phyloP scores from a whole-genome alignment of 2,329 filamentous ascomycete species.

The Scytalidium sp. region DNA sequence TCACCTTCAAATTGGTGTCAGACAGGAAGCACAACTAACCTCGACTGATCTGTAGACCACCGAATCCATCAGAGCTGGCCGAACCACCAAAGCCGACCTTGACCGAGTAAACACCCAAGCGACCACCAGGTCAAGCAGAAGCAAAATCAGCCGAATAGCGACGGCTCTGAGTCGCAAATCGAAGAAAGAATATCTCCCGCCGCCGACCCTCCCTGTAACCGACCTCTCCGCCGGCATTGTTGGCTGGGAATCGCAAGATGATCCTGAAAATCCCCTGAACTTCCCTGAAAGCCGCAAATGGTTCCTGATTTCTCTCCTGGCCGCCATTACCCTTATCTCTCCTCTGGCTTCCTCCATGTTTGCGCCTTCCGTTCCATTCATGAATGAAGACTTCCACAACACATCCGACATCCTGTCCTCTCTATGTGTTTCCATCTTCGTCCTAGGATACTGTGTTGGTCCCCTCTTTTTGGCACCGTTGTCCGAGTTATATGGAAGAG shows the following conservation, averaged over 20 bases:
- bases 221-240: slow-evolving; percentile 53
- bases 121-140: slow-evolving; percentile 14
- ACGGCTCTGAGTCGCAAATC: slow-evolving; percentile 18
- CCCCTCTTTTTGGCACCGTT: slow-evolving; percentile 56
- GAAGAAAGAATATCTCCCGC: slow-evolving; percentile 19
- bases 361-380: slow-evolving; percentile 34
- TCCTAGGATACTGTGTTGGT: slow-evolving; percentile 57
- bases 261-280: slow-evolving; percentile 57
- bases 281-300: slow-evolving; percentile 31
- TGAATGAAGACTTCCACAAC: slow-evolving; percentile 20
- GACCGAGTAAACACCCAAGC: slow-evolving; percentile 11
- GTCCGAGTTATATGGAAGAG: slow-evolving; percentile 63
- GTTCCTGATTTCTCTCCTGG: slow-evolving; percentile 24
- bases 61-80: slow-evolving; percentile 16
- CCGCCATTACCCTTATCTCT: slow-evolving; percentile 31
- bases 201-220: slow-evolving; percentile 36
- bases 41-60: slow-evolving; percentile 6
- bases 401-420: slow-evolving; percentile 17
- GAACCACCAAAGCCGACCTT: slow-evolving; percentile 11
- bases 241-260: slow-evolving; percentile 57
- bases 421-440: slow-evolving; percentile 43
- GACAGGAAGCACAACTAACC: neutral
- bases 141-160: slow-evolving; percentile 21
- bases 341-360: slow-evolving; percentile 40
- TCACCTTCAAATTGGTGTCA: slow-evolving; percentile 8